These are phyloP conservation scores for Malassezia nana DNA, from an alignment of 1,284 basidiomycete species.

Conservation along the genomic window DNA sequence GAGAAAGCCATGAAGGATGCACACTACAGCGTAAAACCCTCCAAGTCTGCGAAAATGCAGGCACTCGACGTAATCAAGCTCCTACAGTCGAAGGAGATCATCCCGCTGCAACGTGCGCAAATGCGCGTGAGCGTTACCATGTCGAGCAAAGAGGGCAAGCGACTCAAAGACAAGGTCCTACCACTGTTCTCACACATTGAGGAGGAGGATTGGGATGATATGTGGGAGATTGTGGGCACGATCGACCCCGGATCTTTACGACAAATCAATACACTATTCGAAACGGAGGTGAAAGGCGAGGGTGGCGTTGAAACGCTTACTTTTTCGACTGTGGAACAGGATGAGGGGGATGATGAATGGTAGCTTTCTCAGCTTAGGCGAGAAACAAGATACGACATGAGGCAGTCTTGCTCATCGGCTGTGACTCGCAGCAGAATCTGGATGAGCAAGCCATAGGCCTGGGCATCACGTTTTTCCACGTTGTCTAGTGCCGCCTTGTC, in stretches of 20 bases:
- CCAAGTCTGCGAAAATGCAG: conserved; percentile 76
- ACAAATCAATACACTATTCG: conserved; percentile 74
- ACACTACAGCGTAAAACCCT: conserved; percentile 76
- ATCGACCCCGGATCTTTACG: conserved; percentile 90
- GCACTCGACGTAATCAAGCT: conserved; percentile 83
- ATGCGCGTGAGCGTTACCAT: conserved; percentile 83
- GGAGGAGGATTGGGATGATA: conserved; percentile 64
- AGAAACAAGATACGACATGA: conserved; percentile 45
- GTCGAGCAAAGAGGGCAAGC: conserved; percentile 63
- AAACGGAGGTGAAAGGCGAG: conserved; percentile 71
- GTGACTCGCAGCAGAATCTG: conserved; percentile 36
- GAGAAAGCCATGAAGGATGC: conserved; percentile 96
- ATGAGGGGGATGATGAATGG: conserved; percentile 32
- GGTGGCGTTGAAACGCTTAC: conserved; percentile 56
- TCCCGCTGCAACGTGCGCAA: conserved; percentile 80
- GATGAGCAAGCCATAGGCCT: conserved; percentile 25
- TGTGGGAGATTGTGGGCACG: conserved; percentile 77
- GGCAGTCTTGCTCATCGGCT: conserved; percentile 40
- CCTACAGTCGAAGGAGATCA: conserved; percentile 60
- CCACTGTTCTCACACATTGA: conserved; percentile 73
- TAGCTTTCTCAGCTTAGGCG: conserved; percentile 22
- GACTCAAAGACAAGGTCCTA: conserved; percentile 63
- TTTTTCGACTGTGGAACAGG: conserved; percentile 34
- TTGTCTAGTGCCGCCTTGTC: conserved; percentile 20
- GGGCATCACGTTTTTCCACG: conserved; percentile 21